Evolutionary conservation across 2,329 filamentous ascomycete genomes (phyloP), one percentile per base, ranked within the genome.

Genomic region (Penicillium glabrum): DNA sequence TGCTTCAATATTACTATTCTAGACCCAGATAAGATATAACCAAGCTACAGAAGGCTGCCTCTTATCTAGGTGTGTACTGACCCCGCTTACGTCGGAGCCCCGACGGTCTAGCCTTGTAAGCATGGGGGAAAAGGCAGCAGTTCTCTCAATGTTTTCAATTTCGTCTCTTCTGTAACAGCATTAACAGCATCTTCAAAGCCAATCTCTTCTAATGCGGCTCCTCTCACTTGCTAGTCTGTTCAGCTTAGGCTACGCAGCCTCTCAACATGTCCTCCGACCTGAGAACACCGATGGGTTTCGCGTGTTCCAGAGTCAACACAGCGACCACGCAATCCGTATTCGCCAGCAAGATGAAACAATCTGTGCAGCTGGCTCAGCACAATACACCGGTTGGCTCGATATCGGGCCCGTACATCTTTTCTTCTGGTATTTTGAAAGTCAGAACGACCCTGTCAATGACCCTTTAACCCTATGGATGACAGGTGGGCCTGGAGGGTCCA

Each of bases 401-500:
- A 52, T 61, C 24, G 59, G 59, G 7, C 48, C 51, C 1, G 53
- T 45, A 4, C 54, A 61, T 29, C 21, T 54, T n/a, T 77, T 77
- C 56, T 77, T 76, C 63, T 77, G 75, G 75, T 77, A 75, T 56
- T 70, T 77, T 45, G 74, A 77, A 62, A 69, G 73, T 31, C 69
- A 76, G 19, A 74, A 78, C 46, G 69, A 74, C 43, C 76, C 78
- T 3, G 73, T 77, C 31, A 75, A 70, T 26, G 77, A 80, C 46
- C 81, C 81, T 5, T 70, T 83, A 49, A 80, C 78, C 3, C 73
- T 82, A 57, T 83, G 75, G 72, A 73, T 83, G 58, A 83, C 80
- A 64, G 82, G 82, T 27, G 82, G 82, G 5, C 82, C 82, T 2
- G 82, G 82, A 3, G 75, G 73, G 49, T 81, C 78, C 57, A 81